These are phyloP conservation scores for Aspergillus ruber DNA, from an alignment of 2,329 filamentous ascomycete genomes.

Conservation along the genomic window DNA sequence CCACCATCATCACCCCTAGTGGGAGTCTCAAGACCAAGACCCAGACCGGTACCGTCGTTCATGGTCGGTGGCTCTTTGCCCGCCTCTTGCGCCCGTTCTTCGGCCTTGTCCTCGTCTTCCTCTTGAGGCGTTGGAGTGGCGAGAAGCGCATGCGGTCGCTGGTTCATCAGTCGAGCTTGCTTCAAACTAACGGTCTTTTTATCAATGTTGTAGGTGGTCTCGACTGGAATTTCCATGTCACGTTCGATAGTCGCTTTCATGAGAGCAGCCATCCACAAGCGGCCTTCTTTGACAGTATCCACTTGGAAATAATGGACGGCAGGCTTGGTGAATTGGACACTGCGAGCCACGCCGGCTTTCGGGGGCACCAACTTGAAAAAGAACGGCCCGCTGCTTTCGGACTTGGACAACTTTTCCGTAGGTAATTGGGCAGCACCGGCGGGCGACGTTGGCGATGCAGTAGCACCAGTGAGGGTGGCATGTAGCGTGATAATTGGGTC, in stretches of 20 bases:
- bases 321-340: constrained; percentile 95
- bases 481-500: constrained; percentile 86
- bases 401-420: constrained; percentile 20
- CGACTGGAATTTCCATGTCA: constrained; percentile 68
- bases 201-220: constrained; percentile 92
- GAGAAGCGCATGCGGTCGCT: constrained; percentile 85
- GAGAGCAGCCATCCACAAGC: constrained; percentile 94
- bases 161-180: constrained; percentile 80
- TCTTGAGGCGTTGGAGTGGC: constrained; percentile 36
- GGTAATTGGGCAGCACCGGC: constrained; percentile 29
- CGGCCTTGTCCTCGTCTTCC: constrained; percentile 21
- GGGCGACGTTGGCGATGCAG: constrained; percentile 57
- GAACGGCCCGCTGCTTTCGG: constrained; percentile 65
- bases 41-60: constrained; percentile 28
- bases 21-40: constrained; percentile 23
- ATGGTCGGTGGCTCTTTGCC: constrained; percentile 2
- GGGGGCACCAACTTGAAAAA: constrained; percentile 98
- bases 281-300: constrained; percentile 78
- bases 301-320: constrained; percentile 97
- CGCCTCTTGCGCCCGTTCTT: constrained; percentile 3
- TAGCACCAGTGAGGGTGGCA: constrained; percentile 85
- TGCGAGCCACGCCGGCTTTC: constrained; percentile 75
- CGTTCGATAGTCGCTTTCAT: constrained; percentile 99
- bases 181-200: constrained; percentile 70
- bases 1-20: constrained; percentile 6